Percentiles rank a stretch among this genome's conserved stretches.
Evolutionary conservation across 1,284 basidiomycete species (phyloP).

Genomic region (Boletus mariae): DNA sequence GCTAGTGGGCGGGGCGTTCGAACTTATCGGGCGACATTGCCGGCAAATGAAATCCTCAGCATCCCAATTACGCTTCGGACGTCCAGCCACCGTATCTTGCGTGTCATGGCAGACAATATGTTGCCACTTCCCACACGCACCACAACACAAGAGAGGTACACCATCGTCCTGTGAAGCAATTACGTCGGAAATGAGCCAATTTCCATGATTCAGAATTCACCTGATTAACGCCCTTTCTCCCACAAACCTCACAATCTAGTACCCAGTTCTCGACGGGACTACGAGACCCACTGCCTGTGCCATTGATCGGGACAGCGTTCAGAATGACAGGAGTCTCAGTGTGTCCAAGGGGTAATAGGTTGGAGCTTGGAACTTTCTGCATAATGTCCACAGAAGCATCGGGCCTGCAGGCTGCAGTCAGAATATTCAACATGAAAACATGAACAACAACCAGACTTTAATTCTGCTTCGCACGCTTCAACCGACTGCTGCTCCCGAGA

Average conservation of each 20-base stretch:
- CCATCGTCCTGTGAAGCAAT: slow-evolving; percentile 60
- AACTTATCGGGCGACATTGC: slow-evolving; percentile 38
- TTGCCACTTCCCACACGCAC: slow-evolving; percentile 77
- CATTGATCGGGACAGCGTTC: slow-evolving; percentile 18
- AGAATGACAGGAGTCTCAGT: neutral
- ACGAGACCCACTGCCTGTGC: slow-evolving; percentile 42
- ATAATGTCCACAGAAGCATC: slow-evolving; percentile 2
- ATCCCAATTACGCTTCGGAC: slow-evolving; percentile 67
- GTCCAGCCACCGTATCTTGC: slow-evolving; percentile 54
- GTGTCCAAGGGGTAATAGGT: slow-evolving; percentile 3
- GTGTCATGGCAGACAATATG: slow-evolving; percentile 76
- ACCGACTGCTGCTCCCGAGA: slow-evolving; percentile 26
- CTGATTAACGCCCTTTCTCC: slow-evolving; percentile 62
- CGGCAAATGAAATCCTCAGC: slow-evolving; percentile 61
- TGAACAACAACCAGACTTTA: slow-evolving; percentile 11
- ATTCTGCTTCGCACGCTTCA: slow-evolving; percentile 6
- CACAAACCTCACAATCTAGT: slow-evolving; percentile 81
- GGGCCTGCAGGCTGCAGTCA: slow-evolving; percentile 19
- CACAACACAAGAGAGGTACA: slow-evolving; percentile 74
- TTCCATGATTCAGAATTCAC: slow-evolving; percentile 38
- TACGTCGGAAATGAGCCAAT: slow-evolving; percentile 5
- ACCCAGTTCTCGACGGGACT: slow-evolving; percentile 70
- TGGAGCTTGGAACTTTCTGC: slow-evolving; percentile 2
- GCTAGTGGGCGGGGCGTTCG: slow-evolving; percentile 8
- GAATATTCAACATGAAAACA: slow-evolving; percentile 5